Conservation (phyloP, 176 grass and related monocot genomes). For the Hyparrhenia diplandra region DNA sequence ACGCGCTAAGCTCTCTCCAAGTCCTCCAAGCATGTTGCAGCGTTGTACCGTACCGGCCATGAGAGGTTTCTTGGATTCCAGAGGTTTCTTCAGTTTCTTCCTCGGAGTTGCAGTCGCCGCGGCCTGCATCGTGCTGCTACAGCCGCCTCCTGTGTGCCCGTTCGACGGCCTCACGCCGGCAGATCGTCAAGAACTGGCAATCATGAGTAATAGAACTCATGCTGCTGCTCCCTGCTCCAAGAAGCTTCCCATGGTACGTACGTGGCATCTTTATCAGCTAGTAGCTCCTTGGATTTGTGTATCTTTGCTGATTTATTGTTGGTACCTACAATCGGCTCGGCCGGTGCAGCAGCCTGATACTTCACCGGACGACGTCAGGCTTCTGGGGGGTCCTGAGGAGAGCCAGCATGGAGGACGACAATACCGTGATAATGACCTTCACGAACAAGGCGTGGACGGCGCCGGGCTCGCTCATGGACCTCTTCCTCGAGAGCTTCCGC, state of each 20-base stretch:
- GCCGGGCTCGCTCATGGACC: conserved; percentile 42
- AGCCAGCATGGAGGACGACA: conserved; percentile 36
- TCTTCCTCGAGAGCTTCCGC: conserved; percentile 56
- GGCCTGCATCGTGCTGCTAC: not conserved
- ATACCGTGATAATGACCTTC: conserved; percentile 41
- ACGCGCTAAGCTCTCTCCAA: too few species aligned
- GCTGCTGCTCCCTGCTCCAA: not conserved
- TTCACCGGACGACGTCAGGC: too few species aligned
- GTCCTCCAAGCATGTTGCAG: too few species aligned
- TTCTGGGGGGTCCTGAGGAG: not conserved
- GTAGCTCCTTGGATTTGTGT: too few species aligned
- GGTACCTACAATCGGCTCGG: too few species aligned
- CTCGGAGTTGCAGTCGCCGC: conserved; percentile 1
- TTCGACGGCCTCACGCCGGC: not conserved
- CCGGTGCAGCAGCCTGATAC: too few species aligned
- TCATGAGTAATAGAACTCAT: not conserved
- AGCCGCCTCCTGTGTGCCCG: not conserved
- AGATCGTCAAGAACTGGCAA: not conserved
- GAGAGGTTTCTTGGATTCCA: too few species aligned
- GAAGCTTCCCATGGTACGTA: too few species aligned
- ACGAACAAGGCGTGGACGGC: conserved; percentile 33
- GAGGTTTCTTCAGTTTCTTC: not conserved
- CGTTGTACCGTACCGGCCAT: too few species aligned
- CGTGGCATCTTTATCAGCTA: too few species aligned
- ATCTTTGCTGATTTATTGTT: too few species aligned